Base-by-base conservation (phyloP, 768 basidiomycete genomes). In the Sporobolomyces pararoseus region DNA sequence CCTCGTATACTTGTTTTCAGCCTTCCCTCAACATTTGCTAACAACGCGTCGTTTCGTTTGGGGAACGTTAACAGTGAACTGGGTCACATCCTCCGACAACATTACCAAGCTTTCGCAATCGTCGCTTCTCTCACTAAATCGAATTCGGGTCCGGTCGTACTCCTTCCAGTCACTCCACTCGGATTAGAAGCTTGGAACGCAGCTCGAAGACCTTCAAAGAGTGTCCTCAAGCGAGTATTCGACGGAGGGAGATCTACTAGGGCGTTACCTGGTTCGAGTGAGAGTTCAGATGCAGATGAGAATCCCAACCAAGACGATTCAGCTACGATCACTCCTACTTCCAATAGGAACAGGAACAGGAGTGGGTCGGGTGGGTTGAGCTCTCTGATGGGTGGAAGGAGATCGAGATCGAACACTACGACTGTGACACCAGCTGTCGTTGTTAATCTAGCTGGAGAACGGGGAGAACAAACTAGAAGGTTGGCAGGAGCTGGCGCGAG, bases 101-200 rank as follows among this genome's bases (percentile, higher is more conserved):
- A 70, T 32, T 70, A 70, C 47, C 44, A 47, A 47, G 69, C 69
- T 9, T 70, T 70, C 47, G 64, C 64, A 16, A 66, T 70, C 59
- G 58, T 49, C 59, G 69, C 69, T 16, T 55, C 46, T 12, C 34
- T 70, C 25, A 65, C 64, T 9, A 65, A 66, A 29, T 1, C 31
- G 0, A 46, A 70, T 53, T 0, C 44, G 5, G 23, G 23, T 4
- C 64, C 69, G 3, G n/a, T 70, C 59, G 53, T 70, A 2, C 23
- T 70, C 46, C 59, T 66, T 29, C 69, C 69, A 14, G 16, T 23
- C 6, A 31, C 69, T 1, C 12, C 17, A 21, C 44, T 70, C 59
- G 69, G 69, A 6, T 29, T 65, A 29, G 64, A 70, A 35, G 69
- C 69, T 16, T 70, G 69, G 69, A 70, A 70, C 53, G 69, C 63